phyloP scores from a whole-genome alignment of 2,329 filamentous ascomycete genomes.

The Ceratocystis variospora region DNA sequence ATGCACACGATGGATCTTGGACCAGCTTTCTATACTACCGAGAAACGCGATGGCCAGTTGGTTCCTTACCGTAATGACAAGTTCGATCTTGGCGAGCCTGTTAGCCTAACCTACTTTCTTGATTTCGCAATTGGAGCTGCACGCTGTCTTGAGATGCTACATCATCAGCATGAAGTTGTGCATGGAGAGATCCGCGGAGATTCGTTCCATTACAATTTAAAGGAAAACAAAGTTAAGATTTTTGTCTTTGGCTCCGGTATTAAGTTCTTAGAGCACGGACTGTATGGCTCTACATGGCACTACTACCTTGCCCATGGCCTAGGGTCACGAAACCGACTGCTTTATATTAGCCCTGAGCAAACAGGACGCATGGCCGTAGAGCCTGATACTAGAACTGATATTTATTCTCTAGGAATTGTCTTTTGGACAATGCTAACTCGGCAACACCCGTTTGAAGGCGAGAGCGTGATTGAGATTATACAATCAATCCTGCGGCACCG shows the following conservation, averaged over 20 bases:
- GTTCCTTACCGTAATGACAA: conserved; percentile 33
- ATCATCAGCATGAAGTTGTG: conserved; percentile 72
- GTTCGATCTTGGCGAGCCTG: conserved; percentile 41
- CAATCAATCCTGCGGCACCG: conserved; percentile 73
- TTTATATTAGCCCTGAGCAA: conserved; percentile 89
- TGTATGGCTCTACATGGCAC: conserved; percentile 77
- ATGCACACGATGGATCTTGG: conserved; percentile 61
- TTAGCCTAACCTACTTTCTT: conserved; percentile 64
- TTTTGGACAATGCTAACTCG: conserved; percentile 80
- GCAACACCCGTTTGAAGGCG: conserved; percentile 64
- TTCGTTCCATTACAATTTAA: conserved; percentile 71
- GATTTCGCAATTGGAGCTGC: conserved; percentile 84
- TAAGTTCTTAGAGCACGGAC: conserved; percentile 77
- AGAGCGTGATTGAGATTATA: conserved; percentile 75
- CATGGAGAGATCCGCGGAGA: conserved; percentile 86
- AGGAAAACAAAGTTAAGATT: conserved; percentile 60
- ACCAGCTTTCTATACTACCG: conserved; percentile 52
- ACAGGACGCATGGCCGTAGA: conserved; percentile 86
- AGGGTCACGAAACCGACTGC: conserved; percentile 75
- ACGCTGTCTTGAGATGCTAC: conserved; percentile 77
- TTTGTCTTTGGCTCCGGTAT: conserved; percentile 77
- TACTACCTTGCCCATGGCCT: conserved; percentile 60
- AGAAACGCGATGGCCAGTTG: conserved; percentile 39
- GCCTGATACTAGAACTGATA: conserved; percentile 82
- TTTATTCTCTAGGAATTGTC: conserved; percentile 78